Percentiles rank a stretch among this genome's conserved stretches.
phyloP scores from a whole-genome alignment of 2,329 filamentous ascomycete species.

The Thyridium curvatum region DNA sequence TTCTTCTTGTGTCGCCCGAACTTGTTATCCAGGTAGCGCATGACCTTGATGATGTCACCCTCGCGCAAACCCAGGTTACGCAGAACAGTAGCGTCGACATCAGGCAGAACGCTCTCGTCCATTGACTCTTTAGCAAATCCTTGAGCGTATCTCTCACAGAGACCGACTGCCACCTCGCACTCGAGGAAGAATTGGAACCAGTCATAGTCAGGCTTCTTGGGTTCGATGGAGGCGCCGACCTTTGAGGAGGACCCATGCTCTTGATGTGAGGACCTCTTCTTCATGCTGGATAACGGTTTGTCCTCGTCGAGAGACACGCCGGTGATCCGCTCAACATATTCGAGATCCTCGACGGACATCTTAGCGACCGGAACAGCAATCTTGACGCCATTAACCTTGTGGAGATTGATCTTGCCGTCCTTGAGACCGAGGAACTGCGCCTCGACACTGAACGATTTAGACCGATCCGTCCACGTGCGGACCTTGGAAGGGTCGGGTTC shows the following conservation, averaged over 20 bases:
- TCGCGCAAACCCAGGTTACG: constrained; percentile 90
- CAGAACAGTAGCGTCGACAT: constrained; percentile 77
- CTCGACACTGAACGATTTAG: constrained; percentile 94
- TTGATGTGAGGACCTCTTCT: constrained; percentile 28
- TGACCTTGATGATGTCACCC: constrained; percentile 93
- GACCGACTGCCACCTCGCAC: constrained; percentile 84
- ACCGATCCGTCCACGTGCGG: constrained; percentile 90
- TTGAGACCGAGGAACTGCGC: constrained; percentile 92
- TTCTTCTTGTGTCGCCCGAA: constrained; percentile 62
- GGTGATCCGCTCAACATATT: constrained; percentile 87
- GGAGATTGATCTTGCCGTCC: constrained; percentile 94
- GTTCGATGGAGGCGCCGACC: constrained; percentile 58
- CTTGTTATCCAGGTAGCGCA: constrained; percentile 79
- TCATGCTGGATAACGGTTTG: constrained; percentile 84
- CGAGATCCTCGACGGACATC: constrained; percentile 92
- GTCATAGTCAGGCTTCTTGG: constrained; percentile 73
- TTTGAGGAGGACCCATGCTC: constrained; percentile 22
- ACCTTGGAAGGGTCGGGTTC: constrained; percentile 80
- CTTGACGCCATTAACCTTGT: constrained; percentile 97
- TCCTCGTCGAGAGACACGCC: constrained; percentile 89
- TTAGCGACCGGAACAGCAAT: constrained; percentile 93
- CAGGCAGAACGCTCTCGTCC: constrained; percentile 87
- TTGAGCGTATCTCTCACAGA: constrained; percentile 90
- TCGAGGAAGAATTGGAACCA: constrained; percentile 99
- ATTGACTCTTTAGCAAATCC: constrained; percentile 89